Percentiles rank a stretch among this genome's conserved stretches.
These are phyloP conservation scores for Coprinellus micaceus DNA, from an alignment of 768 basidiomycete genomes.

Conservation along the genomic window DNA sequence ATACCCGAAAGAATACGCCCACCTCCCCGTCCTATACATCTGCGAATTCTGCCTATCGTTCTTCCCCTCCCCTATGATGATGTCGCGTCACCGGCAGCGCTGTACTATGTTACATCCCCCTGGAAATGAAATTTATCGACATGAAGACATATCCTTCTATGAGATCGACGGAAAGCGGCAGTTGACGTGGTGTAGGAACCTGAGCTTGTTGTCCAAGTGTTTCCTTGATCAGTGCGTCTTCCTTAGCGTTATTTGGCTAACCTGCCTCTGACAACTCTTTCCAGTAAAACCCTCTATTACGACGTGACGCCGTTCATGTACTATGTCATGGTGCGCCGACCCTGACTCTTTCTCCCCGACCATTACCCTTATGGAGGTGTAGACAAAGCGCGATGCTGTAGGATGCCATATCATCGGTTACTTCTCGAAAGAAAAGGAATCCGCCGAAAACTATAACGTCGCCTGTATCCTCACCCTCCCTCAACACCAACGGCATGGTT, in stretches of 20 bases:
- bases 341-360: too few species aligned
- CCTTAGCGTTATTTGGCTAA: conserved; percentile 11
- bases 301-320: conserved; percentile 99
- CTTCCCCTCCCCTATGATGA: conserved; percentile 88
- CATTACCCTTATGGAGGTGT: too few species aligned
- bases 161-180: conserved; percentile 98
- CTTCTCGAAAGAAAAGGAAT: conserved; percentile 99
- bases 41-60: conserved; percentile 98
- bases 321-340: conserved; percentile 90
- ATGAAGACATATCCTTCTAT: conserved; percentile 95
- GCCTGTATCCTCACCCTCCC: conserved; percentile 98
- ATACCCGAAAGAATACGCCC: conserved; percentile 97
- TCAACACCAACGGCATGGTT: conserved; percentile 95
- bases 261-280: conserved; percentile 19
- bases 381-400: conserved; percentile 81
- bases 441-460: conserved; percentile 95
- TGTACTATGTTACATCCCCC: conserved; percentile 93
- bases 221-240: conserved; percentile 91
- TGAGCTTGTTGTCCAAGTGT: conserved; percentile 94
- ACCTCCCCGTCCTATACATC: conserved; percentile 91
- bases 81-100: conserved; percentile 84
- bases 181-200: conserved; percentile 92
- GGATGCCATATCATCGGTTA: conserved; percentile 97
- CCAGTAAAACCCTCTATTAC: conserved; percentile 96
- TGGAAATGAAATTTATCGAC: conserved; percentile 98